phyloP scores from a whole-genome alignment of 495 filamentous ascomycete species.

The Hypoxylon fuscum region DNA sequence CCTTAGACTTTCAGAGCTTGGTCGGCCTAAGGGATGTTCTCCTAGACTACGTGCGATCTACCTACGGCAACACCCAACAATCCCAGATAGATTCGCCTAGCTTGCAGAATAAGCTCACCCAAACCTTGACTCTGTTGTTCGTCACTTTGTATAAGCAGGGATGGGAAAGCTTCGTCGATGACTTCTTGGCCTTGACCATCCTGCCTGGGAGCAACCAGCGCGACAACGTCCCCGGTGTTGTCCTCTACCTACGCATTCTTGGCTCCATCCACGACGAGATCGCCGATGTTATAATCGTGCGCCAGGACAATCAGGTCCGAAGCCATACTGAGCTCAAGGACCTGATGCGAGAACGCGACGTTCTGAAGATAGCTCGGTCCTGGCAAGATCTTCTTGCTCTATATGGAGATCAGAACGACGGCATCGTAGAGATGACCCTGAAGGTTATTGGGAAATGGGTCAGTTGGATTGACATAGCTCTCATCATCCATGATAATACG shows the following conservation, averaged over 20 bases:
- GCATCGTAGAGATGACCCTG: conserved; percentile 83
- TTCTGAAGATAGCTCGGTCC: conserved; percentile 81
- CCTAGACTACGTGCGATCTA: conserved; percentile 75
- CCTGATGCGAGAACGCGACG: conserved; percentile 81
- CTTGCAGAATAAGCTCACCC: conserved; percentile 96
- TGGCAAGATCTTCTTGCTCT: conserved; percentile 90
- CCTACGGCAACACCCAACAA: conserved; percentile 69
- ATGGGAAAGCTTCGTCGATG: conserved; percentile 90
- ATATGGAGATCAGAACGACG: conserved; percentile 78
- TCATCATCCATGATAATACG: conserved; percentile 89
- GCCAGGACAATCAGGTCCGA: conserved; percentile 76
- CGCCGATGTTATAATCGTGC: conserved; percentile 85
- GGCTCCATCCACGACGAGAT: conserved; percentile 96
- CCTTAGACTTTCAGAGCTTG: conserved; percentile 73
- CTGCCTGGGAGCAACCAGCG: conserved; percentile 60
- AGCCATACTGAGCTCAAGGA: conserved; percentile 89
- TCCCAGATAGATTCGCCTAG: conserved; percentile 68
- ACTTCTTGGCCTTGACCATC: conserved; percentile 75
- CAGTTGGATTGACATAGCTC: conserved; percentile 94
- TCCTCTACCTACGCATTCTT: conserved; percentile 88
- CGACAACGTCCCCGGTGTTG: conserved; percentile 78
- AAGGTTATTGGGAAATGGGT: conserved; percentile 94
- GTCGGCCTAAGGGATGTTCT: conserved; percentile 77
- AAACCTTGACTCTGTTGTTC: conserved; percentile 93
- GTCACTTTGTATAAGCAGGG: conserved; percentile 80